Evolutionary conservation across 371 early-diverging fungal species (phyloP), one percentile per base, ranked within the genome.

Genomic region (Mortierella sp.): DNA sequence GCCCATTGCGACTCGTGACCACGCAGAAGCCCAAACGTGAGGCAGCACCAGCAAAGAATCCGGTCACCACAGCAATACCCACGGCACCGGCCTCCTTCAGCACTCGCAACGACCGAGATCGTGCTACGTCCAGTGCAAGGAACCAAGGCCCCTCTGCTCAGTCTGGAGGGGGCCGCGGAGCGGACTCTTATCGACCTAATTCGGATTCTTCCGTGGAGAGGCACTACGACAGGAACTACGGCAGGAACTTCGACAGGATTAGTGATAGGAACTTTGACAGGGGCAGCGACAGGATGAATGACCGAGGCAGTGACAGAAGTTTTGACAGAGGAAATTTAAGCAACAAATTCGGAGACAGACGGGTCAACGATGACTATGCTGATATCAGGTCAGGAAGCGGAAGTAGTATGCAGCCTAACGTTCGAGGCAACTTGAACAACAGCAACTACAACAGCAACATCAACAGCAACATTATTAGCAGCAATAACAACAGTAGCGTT

Each of bases 1-100:
- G 60, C 30, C 27, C 73, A 4, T 17, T 72, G 52, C 58, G 54
- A n/a, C 39, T 72, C 27, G 73, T 72, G 11, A 58, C 71, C 28
- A 70, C 76, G 21, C 66, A 70, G 49, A 19, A 50, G 19, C 26
- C 39, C 26, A 67, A 34, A 60, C 61, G 48, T 32, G 71, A 63
- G 37, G 26, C 64, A 39, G 42, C 57, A 11, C 23, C 43, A 8
- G 43, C 52, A n/a, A n/a, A n/a, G n/a, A n/a, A n/a, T n/a, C n/a
- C n/a, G n/a, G n/a, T n/a, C n/a, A n/a, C n/a, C n/a, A n/a, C n/a
- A 28, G 46, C 64, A 47, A 57, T 24, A 32, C 26, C 31, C 34
- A 34, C 28, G 41, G 39, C 48, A 32, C 28, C 24, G 17, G 23
- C 58, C 26, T 24, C 34, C 15, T 28, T 42, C 9, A 53, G 15